These are phyloP conservation scores for Eucalyptus tenuipes DNA, from an alignment of 345 rosid genomes.

Conservation along the genomic window DNA sequence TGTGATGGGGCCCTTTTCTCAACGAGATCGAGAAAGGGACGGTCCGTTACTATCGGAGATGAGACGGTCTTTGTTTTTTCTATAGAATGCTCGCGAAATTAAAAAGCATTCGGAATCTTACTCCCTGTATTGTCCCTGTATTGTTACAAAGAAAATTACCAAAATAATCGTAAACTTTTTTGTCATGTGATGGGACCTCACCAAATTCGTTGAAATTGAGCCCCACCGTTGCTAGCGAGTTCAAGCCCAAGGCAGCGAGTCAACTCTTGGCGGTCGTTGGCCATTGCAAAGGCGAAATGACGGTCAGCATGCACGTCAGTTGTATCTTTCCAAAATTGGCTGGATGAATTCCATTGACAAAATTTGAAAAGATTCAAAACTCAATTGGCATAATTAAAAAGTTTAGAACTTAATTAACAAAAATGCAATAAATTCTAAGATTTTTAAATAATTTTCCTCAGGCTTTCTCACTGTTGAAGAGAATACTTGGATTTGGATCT, in stretches of 20 bases:
- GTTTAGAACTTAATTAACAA: accelerated
- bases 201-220: no score
- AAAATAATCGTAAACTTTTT: no score
- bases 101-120: not conserved
- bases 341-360: no score
- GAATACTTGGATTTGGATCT: not conserved
- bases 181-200: no score
- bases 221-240: no score
- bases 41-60: not conserved
- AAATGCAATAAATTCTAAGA: accelerated
- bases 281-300: no score
- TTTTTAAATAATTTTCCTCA: no score
- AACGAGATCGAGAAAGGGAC: not conserved
- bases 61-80: not conserved
- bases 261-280: accelerated
- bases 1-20: not conserved
- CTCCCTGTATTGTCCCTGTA: no score
- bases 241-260: no score
- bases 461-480: not conserved
- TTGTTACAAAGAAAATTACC: no score
- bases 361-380: accelerated
- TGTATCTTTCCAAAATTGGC: no score
- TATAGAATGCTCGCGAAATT: not conserved
- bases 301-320: accelerated
- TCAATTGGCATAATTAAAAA: no score